phyloP scores from a whole-genome alignment of 1,139 yeast species.

The Yamadazyma aaseri region DNA sequence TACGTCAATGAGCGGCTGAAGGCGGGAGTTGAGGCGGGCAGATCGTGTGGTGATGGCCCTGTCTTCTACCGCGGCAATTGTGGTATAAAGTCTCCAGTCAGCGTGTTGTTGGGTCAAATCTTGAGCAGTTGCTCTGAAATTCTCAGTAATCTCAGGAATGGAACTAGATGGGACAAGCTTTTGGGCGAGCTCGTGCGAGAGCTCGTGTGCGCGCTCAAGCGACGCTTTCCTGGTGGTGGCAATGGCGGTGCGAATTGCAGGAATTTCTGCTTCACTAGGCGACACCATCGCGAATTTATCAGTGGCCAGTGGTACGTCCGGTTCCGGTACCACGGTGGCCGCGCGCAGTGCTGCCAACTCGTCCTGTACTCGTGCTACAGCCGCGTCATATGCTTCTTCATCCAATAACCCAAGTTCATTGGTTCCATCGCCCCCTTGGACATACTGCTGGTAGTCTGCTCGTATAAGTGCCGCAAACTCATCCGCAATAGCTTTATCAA shows the following conservation, averaged over 20 bases:
- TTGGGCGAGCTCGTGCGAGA: neutral
- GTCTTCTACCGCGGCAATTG: slow-evolving; percentile 6
- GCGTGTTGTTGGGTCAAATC: too few species aligned
- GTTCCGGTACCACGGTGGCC: neutral
- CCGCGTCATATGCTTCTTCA: slow-evolving; percentile 24
- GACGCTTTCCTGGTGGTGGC: too few species aligned
- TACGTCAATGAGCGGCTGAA: too few species aligned
- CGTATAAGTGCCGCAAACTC: slow-evolving; percentile 41
- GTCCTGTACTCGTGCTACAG: neutral
- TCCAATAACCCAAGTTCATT: slow-evolving; percentile 40
- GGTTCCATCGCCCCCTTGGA: slow-evolving; percentile 21
- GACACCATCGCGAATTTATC: too few species aligned
- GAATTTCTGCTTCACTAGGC: too few species aligned
- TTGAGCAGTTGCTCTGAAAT: too few species aligned
- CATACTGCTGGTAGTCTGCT: slow-evolving; percentile 47
- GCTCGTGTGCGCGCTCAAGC: neutral
- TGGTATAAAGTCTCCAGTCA: slow-evolving; percentile 7
- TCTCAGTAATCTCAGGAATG: too few species aligned
- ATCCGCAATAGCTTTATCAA: slow-evolving; percentile 27
- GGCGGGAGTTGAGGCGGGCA: slow-evolving; percentile 11
- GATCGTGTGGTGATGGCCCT: slow-evolving; percentile 9
- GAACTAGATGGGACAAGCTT: too few species aligned
- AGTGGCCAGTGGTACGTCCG: too few species aligned
- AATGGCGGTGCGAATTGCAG: too few species aligned
- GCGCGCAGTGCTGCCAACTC: neutral